phyloP scores from a whole-genome alignment of 345 rosid species.

The Citrus unshiu region DNA sequence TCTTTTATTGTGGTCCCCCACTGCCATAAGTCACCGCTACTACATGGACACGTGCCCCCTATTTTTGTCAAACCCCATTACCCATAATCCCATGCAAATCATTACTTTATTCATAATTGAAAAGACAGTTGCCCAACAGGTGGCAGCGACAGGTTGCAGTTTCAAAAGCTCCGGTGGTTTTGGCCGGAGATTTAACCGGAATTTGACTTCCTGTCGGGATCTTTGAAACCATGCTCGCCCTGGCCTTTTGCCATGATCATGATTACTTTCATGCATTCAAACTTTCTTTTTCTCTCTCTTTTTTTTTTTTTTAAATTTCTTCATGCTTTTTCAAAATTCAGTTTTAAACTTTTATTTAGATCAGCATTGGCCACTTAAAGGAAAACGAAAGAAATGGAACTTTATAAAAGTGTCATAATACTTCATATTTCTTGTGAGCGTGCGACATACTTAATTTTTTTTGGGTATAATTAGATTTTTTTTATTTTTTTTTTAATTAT shows the following conservation, averaged over 20 bases:
- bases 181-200: conserved; percentile 24
- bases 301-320: too few species aligned
- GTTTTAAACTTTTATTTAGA: conserved; percentile 2
- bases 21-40: not conserved
- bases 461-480: not conserved
- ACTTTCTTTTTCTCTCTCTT: not conserved
- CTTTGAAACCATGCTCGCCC: conserved; percentile 16
- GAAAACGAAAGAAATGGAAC: not conserved
- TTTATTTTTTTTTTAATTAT: not conserved
- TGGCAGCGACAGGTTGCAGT: conserved; percentile 31
- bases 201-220: conserved; percentile 29
- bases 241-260: not conserved
- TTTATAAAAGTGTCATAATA: not conserved
- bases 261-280: not conserved
- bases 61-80: conserved; percentile 22
- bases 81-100: conserved; percentile 35
- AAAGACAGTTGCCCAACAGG: conserved; percentile 28
- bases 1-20: conserved; percentile 13
- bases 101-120: conserved; percentile 24
- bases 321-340: not conserved
- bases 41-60: conserved; percentile 18
- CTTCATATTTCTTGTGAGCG: not conserved
- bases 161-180: not conserved
- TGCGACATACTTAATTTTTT: not conserved
- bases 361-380: not conserved